These are phyloP conservation scores for Alternaria incomplexa DNA, from an alignment of 2,329 filamentous ascomycete species.

Conservation along the genomic window DNA sequence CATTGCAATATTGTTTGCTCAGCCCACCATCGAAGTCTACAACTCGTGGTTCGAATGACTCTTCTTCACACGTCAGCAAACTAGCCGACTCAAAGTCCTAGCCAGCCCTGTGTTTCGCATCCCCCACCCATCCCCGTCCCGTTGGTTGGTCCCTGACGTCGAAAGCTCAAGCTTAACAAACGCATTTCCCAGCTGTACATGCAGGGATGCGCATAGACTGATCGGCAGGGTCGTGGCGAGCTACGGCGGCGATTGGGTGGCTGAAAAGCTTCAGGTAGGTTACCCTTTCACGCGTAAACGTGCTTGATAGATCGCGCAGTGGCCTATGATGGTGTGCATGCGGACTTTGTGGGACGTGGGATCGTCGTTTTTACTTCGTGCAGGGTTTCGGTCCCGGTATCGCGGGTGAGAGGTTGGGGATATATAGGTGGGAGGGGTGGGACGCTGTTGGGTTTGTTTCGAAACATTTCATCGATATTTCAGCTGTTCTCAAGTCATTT, in stretches of 20 bases:
- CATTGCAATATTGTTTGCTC: background rate
- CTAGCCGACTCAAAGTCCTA: background rate
- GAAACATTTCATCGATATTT: background rate
- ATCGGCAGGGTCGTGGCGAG: conserved; percentile 15
- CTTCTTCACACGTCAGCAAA: background rate
- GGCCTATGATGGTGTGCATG: background rate
- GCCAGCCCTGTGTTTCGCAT: background rate
- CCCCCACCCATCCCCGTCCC: background rate
- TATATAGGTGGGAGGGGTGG: background rate
- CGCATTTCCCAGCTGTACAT: background rate
- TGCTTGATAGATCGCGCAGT: background rate
- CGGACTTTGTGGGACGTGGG: background rate
- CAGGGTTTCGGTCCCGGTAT: background rate
- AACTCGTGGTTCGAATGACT: background rate
- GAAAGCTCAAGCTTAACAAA: background rate
- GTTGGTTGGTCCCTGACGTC: background rate
- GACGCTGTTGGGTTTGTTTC: background rate
- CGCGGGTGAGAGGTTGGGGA: background rate
- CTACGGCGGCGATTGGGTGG: conserved; percentile 14
- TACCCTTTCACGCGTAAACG: background rate
- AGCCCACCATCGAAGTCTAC: background rate
- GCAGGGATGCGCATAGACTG: conserved; percentile 9
- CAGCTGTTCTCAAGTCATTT: background rate
- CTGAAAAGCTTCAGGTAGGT: background rate
- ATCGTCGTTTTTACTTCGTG: background rate